Base-by-base conservation (phyloP, 129 eudicot species). In the Pittosporum tobira region DNA sequence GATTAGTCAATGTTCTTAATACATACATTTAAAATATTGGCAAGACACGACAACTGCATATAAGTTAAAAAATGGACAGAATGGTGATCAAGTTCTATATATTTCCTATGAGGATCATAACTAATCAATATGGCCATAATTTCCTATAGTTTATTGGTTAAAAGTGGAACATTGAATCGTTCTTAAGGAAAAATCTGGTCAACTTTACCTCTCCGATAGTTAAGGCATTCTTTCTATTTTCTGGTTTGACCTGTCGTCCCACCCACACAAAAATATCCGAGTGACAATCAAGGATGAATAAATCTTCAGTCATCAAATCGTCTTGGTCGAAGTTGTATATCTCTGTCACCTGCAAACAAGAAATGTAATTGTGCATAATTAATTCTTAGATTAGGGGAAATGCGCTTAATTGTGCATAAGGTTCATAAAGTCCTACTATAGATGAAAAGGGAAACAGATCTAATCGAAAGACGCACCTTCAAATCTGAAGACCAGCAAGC, bases 281-380 rank as follows among this genome's bases (percentile, higher is more conserved):
- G 73, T 75, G 82, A 71, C 93, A 82, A 69, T 82, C 87, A 42
- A 89, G 72, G 46, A 89, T 75, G 53, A 69, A 85, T 34, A 79
- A 52, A 71, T 89, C 97, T 68, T 89, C 97, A 15, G 97, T 83
- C 95, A 82, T 77, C 60, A 89, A 68, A 71, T 89, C 95, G 49
- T 89, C 86, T 56, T 89, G 97, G 64, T 70, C 63, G 74, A 82
- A 85, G 74, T 85, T 89, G 79, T 80, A 75, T 67, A 89, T 75
- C 82, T 89, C 95, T 55, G 62, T 68, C 54, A 85, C 86, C 95
- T 88, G 78, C 57, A 46, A 77, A 74, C 21, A 51, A 48, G 43
- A 59, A 50, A 61, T 12, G 27, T 29, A 5, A 43, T 51, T 69
- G n/a, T n/a, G n/a, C n/a, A 28, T 27, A 21, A 20, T 1, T 26